Conservation (phyloP, 495 filamentous ascomycete genomes). For the Neurospora tetrasperma region DNA sequence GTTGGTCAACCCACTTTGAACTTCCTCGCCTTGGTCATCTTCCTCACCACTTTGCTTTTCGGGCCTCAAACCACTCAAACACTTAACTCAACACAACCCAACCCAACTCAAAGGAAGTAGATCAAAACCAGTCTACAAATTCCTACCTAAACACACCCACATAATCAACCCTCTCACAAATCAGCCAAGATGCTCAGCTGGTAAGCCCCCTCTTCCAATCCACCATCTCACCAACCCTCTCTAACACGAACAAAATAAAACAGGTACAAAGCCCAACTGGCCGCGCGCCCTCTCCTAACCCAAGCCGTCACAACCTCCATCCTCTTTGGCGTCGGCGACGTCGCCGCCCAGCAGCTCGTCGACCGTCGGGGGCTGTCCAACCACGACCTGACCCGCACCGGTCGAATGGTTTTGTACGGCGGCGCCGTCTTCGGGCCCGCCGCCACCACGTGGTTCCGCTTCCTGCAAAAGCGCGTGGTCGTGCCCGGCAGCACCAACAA, state of each 20-base stretch:
- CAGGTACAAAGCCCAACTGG: slow-evolving; percentile 85
- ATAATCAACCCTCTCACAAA: not conserved
- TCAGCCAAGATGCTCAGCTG: not conserved
- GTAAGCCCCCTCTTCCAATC: not conserved
- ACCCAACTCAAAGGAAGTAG: not conserved
- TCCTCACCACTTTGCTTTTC: not conserved
- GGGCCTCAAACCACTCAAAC: not conserved
- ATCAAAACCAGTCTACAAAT: not conserved
- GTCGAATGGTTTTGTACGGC: slow-evolving; percentile 86
- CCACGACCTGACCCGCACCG: slow-evolving; percentile 73
- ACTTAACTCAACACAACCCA: not conserved
- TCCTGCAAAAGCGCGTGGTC: slow-evolving; percentile 56
- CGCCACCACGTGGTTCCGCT: slow-evolving; percentile 79
- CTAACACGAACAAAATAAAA: not conserved
- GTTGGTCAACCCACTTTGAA: not conserved
- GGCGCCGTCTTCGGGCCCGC: slow-evolving; percentile 85
- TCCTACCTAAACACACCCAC: not conserved
- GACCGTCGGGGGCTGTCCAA: slow-evolving; percentile 69
- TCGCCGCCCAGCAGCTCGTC: slow-evolving; percentile 87
- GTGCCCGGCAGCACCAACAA: slow-evolving; percentile 45
- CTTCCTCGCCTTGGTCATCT: not conserved
- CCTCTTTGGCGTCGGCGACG: slow-evolving; percentile 84
- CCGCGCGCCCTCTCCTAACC: slow-evolving; percentile 73
- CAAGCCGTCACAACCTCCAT: slow-evolving; percentile 78
- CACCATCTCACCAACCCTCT: not conserved